phyloP scores from a whole-genome alignment of 768 basidiomycete genomes.

The Panaeolus cyanescens region DNA sequence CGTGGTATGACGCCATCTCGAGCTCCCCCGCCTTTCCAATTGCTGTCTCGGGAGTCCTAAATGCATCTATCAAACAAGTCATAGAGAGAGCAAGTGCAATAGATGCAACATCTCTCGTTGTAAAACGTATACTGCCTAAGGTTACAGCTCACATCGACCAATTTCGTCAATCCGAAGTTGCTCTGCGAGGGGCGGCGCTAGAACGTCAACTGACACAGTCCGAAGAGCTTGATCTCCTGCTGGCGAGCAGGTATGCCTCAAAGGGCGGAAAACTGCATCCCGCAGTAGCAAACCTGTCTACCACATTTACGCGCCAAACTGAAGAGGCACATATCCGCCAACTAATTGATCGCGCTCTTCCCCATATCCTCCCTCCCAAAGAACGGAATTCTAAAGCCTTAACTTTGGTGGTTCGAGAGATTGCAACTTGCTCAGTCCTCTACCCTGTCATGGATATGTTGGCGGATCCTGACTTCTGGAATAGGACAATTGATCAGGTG shows the following conservation, averaged over 20 bases:
- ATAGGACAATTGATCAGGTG: constrained; percentile 87
- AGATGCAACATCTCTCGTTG: constrained; percentile 76
- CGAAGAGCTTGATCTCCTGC: constrained; percentile 84
- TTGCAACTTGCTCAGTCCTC: constrained; percentile 78
- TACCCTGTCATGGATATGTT: constrained; percentile 92
- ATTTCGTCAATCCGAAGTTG: constrained; percentile 87
- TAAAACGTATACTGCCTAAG: constrained; percentile 85
- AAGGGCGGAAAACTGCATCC: constrained; percentile 75
- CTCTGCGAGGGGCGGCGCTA: constrained; percentile 78
- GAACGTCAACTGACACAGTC: constrained; percentile 86
- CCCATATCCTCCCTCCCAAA: constrained; percentile 71
- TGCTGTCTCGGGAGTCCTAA: constrained; percentile 76
- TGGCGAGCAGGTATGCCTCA: constrained; percentile 80
- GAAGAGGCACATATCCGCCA: constrained; percentile 84
- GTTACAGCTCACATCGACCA: constrained; percentile 88
- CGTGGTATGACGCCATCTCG: constrained; percentile 89
- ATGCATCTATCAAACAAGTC: constrained; percentile 62
- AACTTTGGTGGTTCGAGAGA: constrained; percentile 75
- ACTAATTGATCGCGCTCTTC: constrained; percentile 72
- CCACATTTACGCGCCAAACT: constrained; percentile 85
- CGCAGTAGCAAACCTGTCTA: constrained; percentile 86
- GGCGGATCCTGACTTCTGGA: constrained; percentile 97
- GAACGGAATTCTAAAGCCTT: constrained; percentile 75
- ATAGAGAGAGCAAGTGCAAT: constrained; percentile 55
- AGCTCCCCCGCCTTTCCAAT: constrained; percentile 86